Conservation (phyloP, 2,329 filamentous ascomycete genomes). For the Madurella mycetomatis region DNA sequence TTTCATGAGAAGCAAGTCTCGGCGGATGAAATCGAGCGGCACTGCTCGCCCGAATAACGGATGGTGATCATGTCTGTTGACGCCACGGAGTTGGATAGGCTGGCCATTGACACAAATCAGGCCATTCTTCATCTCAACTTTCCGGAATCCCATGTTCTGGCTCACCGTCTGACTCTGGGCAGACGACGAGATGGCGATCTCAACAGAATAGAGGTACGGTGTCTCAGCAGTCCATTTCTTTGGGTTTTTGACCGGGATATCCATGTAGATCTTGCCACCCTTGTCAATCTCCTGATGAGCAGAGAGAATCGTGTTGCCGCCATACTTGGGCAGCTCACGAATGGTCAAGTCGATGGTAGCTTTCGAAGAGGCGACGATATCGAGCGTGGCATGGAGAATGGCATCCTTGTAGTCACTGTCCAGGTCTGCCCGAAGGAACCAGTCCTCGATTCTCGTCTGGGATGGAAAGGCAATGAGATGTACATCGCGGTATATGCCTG, state of each 20-base stretch:
- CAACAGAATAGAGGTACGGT: constrained; percentile 55
- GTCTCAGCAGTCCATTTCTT: constrained; percentile 66
- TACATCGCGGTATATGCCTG: constrained; percentile 63
- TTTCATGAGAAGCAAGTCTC: constrained; percentile 65
- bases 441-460: constrained; percentile 50
- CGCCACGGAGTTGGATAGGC: constrained; percentile 57
- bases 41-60: constrained; percentile 59
- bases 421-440: constrained; percentile 51
- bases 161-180: constrained; percentile 37
- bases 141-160: constrained; percentile 60
- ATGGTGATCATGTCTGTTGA: constrained; percentile 69
- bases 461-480: constrained; percentile 54
- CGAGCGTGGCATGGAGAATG: constrained; percentile 45
- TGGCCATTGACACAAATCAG: constrained; percentile 60
- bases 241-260: constrained; percentile 47
- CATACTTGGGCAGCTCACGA: constrained; percentile 35
- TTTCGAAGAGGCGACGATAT: constrained; percentile 34
- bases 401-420: constrained; percentile 49
- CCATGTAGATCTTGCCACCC: constrained; percentile 36
- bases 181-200: constrained; percentile 36
- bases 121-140: constrained; percentile 57
- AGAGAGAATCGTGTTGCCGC: constrained; percentile 28
- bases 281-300: constrained; percentile 27
- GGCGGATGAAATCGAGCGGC: constrained; percentile 55
- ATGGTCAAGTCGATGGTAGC: constrained; percentile 41